These are phyloP conservation scores for Aspergillus conjunctus DNA, from an alignment of 495 filamentous ascomycete genomes.

Conservation along the genomic window DNA sequence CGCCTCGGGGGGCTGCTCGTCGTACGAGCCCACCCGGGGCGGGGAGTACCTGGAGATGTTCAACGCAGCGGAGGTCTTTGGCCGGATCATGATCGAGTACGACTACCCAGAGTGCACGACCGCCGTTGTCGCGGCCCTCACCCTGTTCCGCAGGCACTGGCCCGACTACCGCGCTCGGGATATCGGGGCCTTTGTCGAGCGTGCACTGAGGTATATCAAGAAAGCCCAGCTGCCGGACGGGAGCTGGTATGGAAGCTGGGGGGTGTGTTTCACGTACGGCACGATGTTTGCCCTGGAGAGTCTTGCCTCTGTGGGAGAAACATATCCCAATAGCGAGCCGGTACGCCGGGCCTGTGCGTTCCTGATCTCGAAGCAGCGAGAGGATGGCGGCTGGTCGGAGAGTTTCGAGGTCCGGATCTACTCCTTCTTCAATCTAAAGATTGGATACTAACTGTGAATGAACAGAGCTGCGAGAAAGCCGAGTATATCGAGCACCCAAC, in stretches of 20 bases:
- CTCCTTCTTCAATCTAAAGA: too few species aligned
- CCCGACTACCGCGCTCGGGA: slow-evolving; percentile 22
- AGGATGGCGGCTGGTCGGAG: slow-evolving; percentile 30
- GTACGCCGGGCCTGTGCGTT: slow-evolving; percentile 25
- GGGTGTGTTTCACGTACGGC: slow-evolving; percentile 27
- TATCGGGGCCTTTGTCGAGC: slow-evolving; percentile 13
- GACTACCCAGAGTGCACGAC: slow-evolving; percentile 28
- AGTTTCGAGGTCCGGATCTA: slow-evolving; percentile 18
- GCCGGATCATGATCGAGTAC: slow-evolving; percentile 26
- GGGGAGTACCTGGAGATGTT: slow-evolving; percentile 21
- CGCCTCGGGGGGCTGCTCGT: slow-evolving; percentile 20
- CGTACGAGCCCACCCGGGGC: slow-evolving; percentile 23
- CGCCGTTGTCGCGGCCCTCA: slow-evolving; percentile 22
- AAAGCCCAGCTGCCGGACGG: slow-evolving; percentile 22
- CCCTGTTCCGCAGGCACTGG: slow-evolving; percentile 14
- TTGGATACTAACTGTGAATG: too few species aligned
- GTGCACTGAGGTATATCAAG: slow-evolving; percentile 19
- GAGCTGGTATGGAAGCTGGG: slow-evolving; percentile 28
- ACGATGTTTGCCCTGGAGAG: slow-evolving; percentile 27
- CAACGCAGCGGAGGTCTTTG: slow-evolving; percentile 28
- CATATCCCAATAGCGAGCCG: slow-evolving; percentile 12
- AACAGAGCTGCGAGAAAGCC: slow-evolving; percentile 16
- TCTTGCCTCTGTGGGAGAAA: slow-evolving; percentile 21
- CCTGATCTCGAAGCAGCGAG: slow-evolving; percentile 23
- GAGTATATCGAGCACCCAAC: slow-evolving; percentile 10